phyloP scores from a whole-genome alignment of 495 filamentous ascomycete genomes.

The Daldinia loculata region DNA sequence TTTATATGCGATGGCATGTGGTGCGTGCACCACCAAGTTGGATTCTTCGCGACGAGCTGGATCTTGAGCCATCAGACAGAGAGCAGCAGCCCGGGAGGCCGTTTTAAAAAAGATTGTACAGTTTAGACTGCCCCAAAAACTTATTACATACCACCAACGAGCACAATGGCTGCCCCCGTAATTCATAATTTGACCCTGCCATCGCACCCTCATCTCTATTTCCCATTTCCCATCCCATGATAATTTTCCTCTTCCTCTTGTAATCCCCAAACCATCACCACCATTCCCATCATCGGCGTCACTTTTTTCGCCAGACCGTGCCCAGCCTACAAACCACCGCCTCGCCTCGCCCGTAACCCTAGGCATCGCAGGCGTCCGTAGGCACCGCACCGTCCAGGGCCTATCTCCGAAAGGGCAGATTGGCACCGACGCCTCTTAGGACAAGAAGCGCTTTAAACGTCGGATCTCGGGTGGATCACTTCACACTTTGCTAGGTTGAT shows the following conservation, averaged over 20 bases:
- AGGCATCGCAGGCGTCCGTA: background rate
- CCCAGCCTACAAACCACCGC: background rate
- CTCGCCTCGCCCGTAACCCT: background rate
- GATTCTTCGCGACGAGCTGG: conserved; percentile 36
- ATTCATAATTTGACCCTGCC: conserved; percentile 45
- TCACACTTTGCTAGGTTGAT: conserved; percentile 42
- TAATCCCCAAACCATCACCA: conserved; percentile 31
- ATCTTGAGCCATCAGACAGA: conserved; percentile 35
- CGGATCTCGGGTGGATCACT: conserved; percentile 40
- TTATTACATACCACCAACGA: conserved; percentile 42
- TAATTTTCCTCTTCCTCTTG: conserved; percentile 11
- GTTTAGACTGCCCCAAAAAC: conserved; percentile 45
- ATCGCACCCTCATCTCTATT: conserved; percentile 35
- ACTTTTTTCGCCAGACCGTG: conserved; percentile 13
- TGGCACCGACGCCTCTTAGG: conserved; percentile 22
- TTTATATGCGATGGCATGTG: background rate
- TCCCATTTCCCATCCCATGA: conserved; percentile 32
- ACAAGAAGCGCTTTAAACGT: conserved; percentile 26
- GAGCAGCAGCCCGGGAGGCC: conserved; percentile 28
- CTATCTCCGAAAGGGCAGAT: conserved; percentile 9
- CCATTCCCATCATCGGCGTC: conserved; percentile 37
- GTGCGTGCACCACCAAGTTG: conserved; percentile 28
- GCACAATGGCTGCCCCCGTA: conserved; percentile 49
- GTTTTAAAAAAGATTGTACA: conserved; percentile 39
- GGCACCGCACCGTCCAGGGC: conserved; percentile 5